Conservation (phyloP, 2,329 filamentous ascomycete species). For the Hypoxylon sp. region DNA sequence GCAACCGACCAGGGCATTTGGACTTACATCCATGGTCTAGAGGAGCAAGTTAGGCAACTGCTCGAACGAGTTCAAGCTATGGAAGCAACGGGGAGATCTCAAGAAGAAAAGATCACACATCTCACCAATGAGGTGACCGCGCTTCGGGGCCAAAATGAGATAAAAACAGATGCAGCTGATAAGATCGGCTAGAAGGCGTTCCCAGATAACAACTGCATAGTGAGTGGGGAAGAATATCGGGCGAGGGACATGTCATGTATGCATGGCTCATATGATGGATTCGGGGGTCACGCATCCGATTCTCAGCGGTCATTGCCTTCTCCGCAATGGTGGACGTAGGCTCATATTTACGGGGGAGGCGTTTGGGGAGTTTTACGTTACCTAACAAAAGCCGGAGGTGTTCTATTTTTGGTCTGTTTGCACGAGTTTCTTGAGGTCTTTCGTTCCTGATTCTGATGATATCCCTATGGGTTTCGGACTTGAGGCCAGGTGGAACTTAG, state of each 20-base stretch:
- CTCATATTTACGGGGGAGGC: constrained; percentile 33
- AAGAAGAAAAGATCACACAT: constrained; percentile 56
- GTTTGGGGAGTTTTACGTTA: constrained; percentile 41
- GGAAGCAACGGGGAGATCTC: constrained; percentile 58
- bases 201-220: constrained; percentile 22
- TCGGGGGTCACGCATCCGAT: constrained; percentile 31
- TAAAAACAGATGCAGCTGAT: constrained; percentile 47
- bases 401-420: constrained; percentile 22
- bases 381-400: constrained; percentile 40
- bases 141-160: constrained; percentile 54
- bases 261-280: constrained; percentile 39
- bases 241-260: constrained; percentile 38
- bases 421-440: constrained; percentile 40
- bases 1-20: constrained; percentile 75
- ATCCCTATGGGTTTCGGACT: constrained; percentile 45
- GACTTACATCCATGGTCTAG: constrained; percentile 79
- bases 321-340: constrained; percentile 23
- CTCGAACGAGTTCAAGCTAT: constrained; percentile 61
- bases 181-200: constrained; percentile 38
- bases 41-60: constrained; percentile 68
- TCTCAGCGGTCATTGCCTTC: constrained; percentile 36
- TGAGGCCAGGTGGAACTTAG: constrained; percentile 31
- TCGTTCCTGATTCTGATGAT: constrained; percentile 49
- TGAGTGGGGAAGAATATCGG: constrained; percentile 31
- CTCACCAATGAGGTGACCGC: constrained; percentile 57